Evolutionary conservation across 768 basidiomycete genomes (phyloP).

Genomic region (Porpolomopsis calyptriformis): DNA sequence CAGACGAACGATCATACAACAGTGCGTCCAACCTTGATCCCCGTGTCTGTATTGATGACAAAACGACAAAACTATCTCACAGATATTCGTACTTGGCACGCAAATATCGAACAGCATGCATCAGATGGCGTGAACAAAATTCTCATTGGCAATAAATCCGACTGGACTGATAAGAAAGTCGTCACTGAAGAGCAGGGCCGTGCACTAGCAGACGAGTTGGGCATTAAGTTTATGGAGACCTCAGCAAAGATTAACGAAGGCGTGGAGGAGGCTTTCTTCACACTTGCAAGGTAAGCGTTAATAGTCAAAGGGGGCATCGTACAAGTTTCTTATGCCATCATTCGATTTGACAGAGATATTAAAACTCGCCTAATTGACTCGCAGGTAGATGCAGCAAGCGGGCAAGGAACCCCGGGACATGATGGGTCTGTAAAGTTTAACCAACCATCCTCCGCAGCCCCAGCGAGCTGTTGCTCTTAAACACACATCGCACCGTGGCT

Average conservation of each 20-base stretch:
- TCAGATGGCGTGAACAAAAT: slow-evolving; percentile 99
- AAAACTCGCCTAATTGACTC: slow-evolving; percentile 96
- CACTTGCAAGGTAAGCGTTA: slow-evolving; percentile 86
- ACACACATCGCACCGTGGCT: background rate
- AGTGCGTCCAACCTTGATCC: slow-evolving; percentile 46
- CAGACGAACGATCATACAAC: slow-evolving; percentile 89
- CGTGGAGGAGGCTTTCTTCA: slow-evolving; percentile 98
- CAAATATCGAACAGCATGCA: slow-evolving; percentile 97
- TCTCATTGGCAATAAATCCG: slow-evolving; percentile 97
- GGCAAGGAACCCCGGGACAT: slow-evolving; percentile 27
- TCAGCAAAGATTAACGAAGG: slow-evolving; percentile 95
- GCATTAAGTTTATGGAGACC: slow-evolving; percentile 96
- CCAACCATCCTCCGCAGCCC: slow-evolving; percentile 38
- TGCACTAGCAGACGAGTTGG: slow-evolving; percentile 85
- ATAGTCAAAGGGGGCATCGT: no score
- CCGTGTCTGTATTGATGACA: slow-evolving; percentile 4
- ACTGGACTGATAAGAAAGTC: slow-evolving; percentile 93
- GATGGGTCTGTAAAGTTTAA: slow-evolving; percentile 59
- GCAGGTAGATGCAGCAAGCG: slow-evolving; percentile 51
- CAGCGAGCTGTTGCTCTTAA: slow-evolving; percentile 47
- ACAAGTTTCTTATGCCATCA: no score
- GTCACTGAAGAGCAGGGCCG: slow-evolving; percentile 89
- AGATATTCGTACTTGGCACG: slow-evolving; percentile 99
- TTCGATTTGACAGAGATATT: slow-evolving; percentile 96
- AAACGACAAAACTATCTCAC: background rate